Percentiles rank a stretch among this genome's conserved stretches.
Conservation (phyloP, 345 rosid genomes). For the Sonneratia alba region DNA sequence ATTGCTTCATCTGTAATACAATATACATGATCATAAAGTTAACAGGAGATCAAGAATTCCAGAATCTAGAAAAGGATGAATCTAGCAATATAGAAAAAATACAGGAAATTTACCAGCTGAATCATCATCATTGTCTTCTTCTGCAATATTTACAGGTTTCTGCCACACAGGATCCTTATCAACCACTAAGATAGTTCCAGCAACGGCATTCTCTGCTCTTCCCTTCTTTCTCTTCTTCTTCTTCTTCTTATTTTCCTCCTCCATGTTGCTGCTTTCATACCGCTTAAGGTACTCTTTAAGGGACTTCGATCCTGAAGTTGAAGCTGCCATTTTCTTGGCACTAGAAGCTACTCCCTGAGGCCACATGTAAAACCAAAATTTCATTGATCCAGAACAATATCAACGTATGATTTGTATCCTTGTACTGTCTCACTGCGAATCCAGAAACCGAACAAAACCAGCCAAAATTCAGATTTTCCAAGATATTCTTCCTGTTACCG, state of each 20-base stretch:
- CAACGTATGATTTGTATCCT: neutral
- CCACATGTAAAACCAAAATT: neutral
- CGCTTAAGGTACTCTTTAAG: slow-evolving; percentile 71
- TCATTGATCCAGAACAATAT: neutral
- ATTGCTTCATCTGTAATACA: slow-evolving; percentile 44
- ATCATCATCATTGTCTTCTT: slow-evolving; percentile 53
- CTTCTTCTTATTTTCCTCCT: slow-evolving; percentile 53
- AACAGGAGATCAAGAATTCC: neutral
- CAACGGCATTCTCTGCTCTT: slow-evolving; percentile 19
- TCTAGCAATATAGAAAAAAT: neutral
- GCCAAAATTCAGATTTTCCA: neutral
- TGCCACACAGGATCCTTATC: slow-evolving; percentile 95
- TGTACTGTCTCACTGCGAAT: neutral
- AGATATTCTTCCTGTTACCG: neutral
- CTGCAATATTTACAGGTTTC: slow-evolving; percentile 47
- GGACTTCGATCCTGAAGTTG: slow-evolving; percentile 29
- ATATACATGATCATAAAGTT: neutral
- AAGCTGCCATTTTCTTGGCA: slow-evolving; percentile 24
- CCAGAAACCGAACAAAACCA: neutral
- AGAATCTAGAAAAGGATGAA: neutral
- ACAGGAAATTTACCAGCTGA: slow-evolving; percentile 43
- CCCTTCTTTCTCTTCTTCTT: slow-evolving; percentile 36
- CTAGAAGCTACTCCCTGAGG: slow-evolving; percentile 5
- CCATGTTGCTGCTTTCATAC: slow-evolving; percentile 39
- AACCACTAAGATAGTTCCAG: slow-evolving; percentile 54